Base-by-base conservation (phyloP, 805 yeast species). In the Zygoascus flipseniorum region DNA sequence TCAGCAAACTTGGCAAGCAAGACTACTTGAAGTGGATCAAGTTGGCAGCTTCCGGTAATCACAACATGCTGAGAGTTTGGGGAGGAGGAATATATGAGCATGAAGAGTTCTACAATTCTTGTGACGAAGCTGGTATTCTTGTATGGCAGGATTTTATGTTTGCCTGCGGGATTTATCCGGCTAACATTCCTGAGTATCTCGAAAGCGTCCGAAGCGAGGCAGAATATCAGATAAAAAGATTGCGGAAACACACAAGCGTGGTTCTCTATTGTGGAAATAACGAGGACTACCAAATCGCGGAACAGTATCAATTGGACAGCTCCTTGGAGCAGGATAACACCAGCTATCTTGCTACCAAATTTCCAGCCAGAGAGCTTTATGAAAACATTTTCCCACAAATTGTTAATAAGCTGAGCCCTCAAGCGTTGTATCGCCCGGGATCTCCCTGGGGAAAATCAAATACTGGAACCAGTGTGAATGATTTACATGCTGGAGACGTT, bases 81-180 rank as follows among this genome's bases (percentile, higher is more conserved):
- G 80, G 76, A 5, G 80, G 80, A 26, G 80, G 80, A 2, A 64
- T 62, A 54, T 76, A 72, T 56, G 80, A 76, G 55, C 61, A 58
- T 31, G 78, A 76, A 32, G 42, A 54, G 5, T 73, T 76, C 56
- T 76, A 76, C 58, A 64, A 68, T 20, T 69, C 66, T 52, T 76
- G 80, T 62, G 79, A 76, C 56, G 49, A 68, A 18, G 54, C 66
- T 3, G 79, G 79, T 4, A 52, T 78, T 13, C 47, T 78, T 57
- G 74, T 78, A 10, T 78, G 81, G 80, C 82, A 78, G 52, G 82
- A 78, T 59, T 76, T 78, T 59, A 73, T 77, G 80, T 78, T 78
- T 68, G 81, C 78, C 2, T 78, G 82, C 65, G 81, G 80, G 1
- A 76, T 72, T 47, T 78, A 78, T 55, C 82, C 81, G 2, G 76